A percentile compares a stretch with the other conserved stretches of the same genome.
phyloP scores from a whole-genome alignment of 2,329 filamentous ascomycete genomes.

The Thermothelomyces thermophilus region DNA sequence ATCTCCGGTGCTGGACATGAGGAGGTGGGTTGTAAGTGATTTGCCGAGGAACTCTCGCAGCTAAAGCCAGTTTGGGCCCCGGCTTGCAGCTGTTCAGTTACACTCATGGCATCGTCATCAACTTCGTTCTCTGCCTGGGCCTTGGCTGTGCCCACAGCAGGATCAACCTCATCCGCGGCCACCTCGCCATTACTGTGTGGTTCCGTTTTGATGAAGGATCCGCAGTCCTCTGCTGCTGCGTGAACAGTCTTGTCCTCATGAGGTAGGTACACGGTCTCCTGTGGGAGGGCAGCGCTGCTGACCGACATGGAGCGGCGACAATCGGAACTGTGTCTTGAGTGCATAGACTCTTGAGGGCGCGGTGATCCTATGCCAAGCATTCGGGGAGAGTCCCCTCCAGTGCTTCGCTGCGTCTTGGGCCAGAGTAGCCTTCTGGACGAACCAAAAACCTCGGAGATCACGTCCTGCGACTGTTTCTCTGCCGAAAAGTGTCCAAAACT shows the following conservation, averaged over 20 bases:
- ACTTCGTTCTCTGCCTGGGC: constrained; percentile 2
- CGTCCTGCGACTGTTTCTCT: constrained; percentile 17
- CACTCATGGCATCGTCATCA: not conserved
- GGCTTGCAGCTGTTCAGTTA: not conserved
- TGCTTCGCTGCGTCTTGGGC: constrained; percentile 13
- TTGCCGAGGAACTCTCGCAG: not conserved
- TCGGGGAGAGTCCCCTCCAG: not conserved
- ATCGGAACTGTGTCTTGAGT: not conserved
- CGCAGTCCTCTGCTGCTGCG: not conserved
- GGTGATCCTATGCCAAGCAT: not conserved
- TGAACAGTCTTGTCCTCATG: not conserved
- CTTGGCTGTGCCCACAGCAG: not conserved
- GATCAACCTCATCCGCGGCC: not conserved
- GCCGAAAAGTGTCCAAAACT: constrained; percentile 17
- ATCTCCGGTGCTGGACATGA: not conserved
- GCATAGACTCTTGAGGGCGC: not conserved
- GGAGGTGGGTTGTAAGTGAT: not conserved
- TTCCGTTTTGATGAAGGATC: not conserved
- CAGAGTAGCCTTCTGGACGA: constrained; percentile 21
- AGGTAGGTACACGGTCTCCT: not conserved
- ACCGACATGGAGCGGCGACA: not conserved
- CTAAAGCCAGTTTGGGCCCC: not conserved
- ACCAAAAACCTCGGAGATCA: not conserved
- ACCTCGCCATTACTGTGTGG: not conserved
- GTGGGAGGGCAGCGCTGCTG: no score